Evolutionary conservation across 1,284 basidiomycete genomes (phyloP).

Genomic region (Rugosomyces carneus): DNA sequence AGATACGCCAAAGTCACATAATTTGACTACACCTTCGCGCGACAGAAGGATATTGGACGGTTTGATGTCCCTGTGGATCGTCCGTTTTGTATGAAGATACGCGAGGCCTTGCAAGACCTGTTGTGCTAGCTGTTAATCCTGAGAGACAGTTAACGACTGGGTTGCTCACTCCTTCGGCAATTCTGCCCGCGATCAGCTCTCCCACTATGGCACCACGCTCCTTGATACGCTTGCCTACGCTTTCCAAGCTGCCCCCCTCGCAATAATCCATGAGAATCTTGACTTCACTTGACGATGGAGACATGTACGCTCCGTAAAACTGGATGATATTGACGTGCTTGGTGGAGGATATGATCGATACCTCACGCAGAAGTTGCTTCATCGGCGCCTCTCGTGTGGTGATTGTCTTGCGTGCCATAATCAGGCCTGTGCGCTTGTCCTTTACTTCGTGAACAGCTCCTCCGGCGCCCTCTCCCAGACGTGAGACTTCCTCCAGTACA

Average conservation of each 20-base stretch:
- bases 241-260: constrained; percentile 87
- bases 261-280: constrained; percentile 95
- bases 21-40: constrained; percentile 80
- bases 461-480: constrained; percentile 92
- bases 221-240: constrained; percentile 81
- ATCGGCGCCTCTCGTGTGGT: constrained; percentile 90
- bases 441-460: constrained; percentile 92
- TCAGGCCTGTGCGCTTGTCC: constrained; percentile 67
- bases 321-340: constrained; percentile 85
- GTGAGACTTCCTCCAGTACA: constrained; percentile 63
- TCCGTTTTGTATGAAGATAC: constrained; percentile 87
- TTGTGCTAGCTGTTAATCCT: constrained; percentile 6
- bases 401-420: constrained; percentile 97
- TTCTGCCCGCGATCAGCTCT: constrained; percentile 88
- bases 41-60: constrained; percentile 94
- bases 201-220: constrained; percentile 77
- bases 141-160: constrained; percentile 3
- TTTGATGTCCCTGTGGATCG: constrained; percentile 98
- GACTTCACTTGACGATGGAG: constrained; percentile 87
- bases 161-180: constrained; percentile 78
- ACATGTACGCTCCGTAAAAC: constrained; percentile 94
- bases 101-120: constrained; percentile 87
- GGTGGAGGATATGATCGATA: constrained; percentile 84
- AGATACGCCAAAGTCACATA: constrained; percentile 96
- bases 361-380: constrained; percentile 89